phyloP scores from a whole-genome alignment of 1,139 yeast genomes.

The Blastobotrys serpentis region DNA sequence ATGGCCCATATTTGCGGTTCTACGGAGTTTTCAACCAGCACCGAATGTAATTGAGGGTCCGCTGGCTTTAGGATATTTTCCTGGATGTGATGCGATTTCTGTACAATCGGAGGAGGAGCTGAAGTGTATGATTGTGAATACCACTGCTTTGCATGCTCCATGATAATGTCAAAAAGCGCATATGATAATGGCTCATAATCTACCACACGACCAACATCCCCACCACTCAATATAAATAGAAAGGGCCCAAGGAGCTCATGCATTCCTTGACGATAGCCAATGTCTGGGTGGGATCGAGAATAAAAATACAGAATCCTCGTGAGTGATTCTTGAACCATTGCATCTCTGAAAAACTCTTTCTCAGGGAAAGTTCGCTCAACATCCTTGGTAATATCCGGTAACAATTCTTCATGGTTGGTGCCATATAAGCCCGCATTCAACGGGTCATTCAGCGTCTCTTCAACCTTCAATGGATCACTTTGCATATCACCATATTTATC shows the following conservation, averaged over 20 bases:
- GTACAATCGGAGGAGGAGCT: constrained; percentile 33
- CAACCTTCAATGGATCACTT: constrained; percentile 12
- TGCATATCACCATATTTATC: constrained; percentile 1
- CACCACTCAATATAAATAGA: constrained; percentile 31
- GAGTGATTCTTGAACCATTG: constrained; percentile 38
- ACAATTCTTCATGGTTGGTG: constrained; percentile 24
- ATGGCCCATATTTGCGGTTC: constrained; percentile 65
- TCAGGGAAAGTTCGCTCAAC: constrained; percentile 63
- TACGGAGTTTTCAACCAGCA: constrained; percentile 45
- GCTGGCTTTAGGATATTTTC: constrained; percentile 40
- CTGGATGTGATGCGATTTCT: constrained; percentile 35
- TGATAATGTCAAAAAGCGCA: constrained; percentile 35
- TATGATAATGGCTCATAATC: constrained; percentile 23
- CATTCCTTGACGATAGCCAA: constrained; percentile 63
- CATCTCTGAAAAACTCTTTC: constrained; percentile 45
- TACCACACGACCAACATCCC: constrained; percentile 17
- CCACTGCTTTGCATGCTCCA: constrained; percentile 36
- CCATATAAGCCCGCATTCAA: constrained; percentile 11
- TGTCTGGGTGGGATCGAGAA: constrained; percentile 48
- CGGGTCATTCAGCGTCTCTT: constrained; percentile 15
- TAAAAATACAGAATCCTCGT: constrained; percentile 52
- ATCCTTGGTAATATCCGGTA: constrained; percentile 42
- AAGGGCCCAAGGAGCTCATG: constrained; percentile 59
- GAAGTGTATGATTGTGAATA: constrained; percentile 26
- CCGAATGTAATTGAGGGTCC: constrained; percentile 37